Evolutionary conservation across 2,329 filamentous ascomycete genomes (phyloP), one percentile per base, ranked within the genome.

Genomic region (Chaetomium globosum): DNA sequence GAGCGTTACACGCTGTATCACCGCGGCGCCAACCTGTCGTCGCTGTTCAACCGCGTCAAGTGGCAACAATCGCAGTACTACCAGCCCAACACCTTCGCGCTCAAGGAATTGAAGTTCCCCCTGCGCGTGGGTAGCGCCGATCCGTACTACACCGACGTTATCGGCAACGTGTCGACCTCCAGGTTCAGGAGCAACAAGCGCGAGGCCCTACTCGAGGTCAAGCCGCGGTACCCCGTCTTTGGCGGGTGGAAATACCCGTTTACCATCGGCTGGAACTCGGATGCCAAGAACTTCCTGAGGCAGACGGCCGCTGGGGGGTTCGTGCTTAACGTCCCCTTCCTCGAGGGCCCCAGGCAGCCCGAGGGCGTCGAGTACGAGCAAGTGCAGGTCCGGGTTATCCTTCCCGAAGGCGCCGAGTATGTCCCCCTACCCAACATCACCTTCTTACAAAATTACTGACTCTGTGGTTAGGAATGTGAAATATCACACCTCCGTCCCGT

Each of bases 201-300:
- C 26, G 91, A 94, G 77, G 89, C 91, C n/a, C 81, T 89, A 51
- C 85, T 99, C 31, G 93, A 97, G 78, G 83, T 97, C 68, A 95
- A 93, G 82, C 95, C 95, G 23, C 87, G 95, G 60, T 99, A 96
- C 78, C 95, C 95, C n/a, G 78, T 99, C 28, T 99, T 97, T 73
- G 95, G 95, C 66, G 93, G 92, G 67, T 99, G 95, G 95, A 97
- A 96, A 79, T 98, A 97, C 79, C 95, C 91, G 70, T 99, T 98
- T 82, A 92, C 90, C 65, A 88, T 98, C 64, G 95, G 95, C 71
- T 99, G 95, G 95, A 96, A 98, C 80, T 89, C 91, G 60, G 87
- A 96, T 70, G 83, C 96, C 31, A 87, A 87, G 73, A 86, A 85
- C 64, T 95, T 91, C 76, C 76, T 99, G 70, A 88, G 92, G 72